phyloP scores from a whole-genome alignment of 768 basidiomycete species.

The Phanerodontia chrysosporium region DNA sequence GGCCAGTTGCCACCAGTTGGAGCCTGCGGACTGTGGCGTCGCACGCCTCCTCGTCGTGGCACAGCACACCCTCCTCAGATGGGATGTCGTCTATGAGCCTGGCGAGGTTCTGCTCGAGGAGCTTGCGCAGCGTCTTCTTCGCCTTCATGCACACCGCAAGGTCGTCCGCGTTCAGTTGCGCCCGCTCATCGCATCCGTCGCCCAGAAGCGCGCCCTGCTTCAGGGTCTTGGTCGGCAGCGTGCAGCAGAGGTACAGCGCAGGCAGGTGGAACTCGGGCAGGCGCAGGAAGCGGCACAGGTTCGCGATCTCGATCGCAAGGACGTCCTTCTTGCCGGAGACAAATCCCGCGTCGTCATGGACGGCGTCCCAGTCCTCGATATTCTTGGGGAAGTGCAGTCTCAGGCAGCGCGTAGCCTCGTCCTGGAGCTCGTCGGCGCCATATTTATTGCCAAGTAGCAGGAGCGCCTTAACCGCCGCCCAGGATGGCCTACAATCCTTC shows the following conservation, averaged over 20 bases:
- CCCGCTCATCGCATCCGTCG: neutral
- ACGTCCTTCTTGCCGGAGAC: neutral
- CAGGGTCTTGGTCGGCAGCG: neutral
- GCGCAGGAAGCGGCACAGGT: neutral
- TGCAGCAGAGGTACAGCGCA: conserved; percentile 6
- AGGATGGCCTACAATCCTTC: neutral
- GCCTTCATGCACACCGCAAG: neutral
- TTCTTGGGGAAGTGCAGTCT: neutral
- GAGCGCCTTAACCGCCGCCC: neutral
- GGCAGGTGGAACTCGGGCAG: neutral
- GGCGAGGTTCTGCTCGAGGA: neutral
- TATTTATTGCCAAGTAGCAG: conserved; percentile 7
- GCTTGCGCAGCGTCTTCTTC: neutral
- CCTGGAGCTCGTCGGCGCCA: conserved; percentile 2
- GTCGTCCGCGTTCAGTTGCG: neutral
- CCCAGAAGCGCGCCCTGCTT: neutral
- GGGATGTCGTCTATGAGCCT: neutral
- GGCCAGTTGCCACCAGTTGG: neutral
- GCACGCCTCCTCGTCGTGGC: neutral
- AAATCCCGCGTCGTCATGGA: neutral
- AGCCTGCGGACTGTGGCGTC: neutral
- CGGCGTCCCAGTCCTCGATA: conserved; percentile 2
- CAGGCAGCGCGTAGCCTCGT: conserved; percentile 5
- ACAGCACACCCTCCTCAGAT: neutral
- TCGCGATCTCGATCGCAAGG: conserved; percentile 5